Base-by-base conservation (phyloP, 2,329 filamentous ascomycete genomes). In the Cladosporium halotolerans region DNA sequence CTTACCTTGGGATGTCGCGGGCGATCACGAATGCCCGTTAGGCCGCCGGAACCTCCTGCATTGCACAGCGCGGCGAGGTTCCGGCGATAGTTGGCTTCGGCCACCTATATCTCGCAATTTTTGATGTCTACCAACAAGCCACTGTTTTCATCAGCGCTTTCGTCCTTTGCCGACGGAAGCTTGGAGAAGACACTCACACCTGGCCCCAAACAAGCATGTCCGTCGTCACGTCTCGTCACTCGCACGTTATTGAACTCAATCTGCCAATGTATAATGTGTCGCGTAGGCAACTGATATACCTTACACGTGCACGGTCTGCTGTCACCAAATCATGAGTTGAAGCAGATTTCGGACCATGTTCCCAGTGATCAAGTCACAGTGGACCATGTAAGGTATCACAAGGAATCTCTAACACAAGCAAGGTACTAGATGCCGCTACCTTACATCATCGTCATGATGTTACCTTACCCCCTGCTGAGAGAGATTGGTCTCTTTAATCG, bases 11-110 rank as follows among this genome's bases (percentile, higher is more conserved):
- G 53, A 44, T 16, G 39, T 11, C 52, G 14, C 19, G 33, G n/a
- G 44, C 39, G 50, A 41, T 52, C 44, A 54, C 47, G 57, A 50
- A 50, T 19, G 41, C 18, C 40, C 14, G 55, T 39, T 32, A 39
- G 32, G 3, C 18, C 38, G 33, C 38, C 49, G 9, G 14, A n/a
- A 46, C 11, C n/a, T 44, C 45, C 53, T 52, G 42, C 38, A 52
- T 52, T 58, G 40, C 50, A 59, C 57, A 59, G 49, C 57, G 57
- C 53, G 55, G 57, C 23, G 50, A 49, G 40, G 34, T 11, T 5
- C 42, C 50, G 41, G 45, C 45, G 50, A 36, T 18, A 53, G 32
- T 43, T 48, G 47, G 39, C 51, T 57, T 56, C 57, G 57, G 56
- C 45, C 34, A 42, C 41, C 45, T 51, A 28, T 38, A 28, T 38